Evolutionary conservation across 2,329 filamentous ascomycete genomes (phyloP).

Genomic region (Pseudogymnoascus sp.): DNA sequence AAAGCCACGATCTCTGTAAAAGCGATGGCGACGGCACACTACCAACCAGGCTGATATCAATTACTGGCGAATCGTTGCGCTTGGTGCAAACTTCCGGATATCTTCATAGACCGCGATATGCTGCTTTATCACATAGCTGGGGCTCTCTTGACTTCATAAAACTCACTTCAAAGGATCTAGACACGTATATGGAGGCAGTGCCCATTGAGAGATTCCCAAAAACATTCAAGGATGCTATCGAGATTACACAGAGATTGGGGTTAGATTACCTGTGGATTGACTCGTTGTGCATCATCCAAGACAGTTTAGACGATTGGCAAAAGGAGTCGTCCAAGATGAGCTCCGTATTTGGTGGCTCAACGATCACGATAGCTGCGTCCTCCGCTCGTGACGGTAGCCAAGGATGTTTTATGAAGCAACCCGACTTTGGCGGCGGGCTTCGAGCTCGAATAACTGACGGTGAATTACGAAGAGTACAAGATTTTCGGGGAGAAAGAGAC

Average conservation of each 20-base stretch:
- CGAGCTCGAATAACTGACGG: slow-evolving; percentile 13
- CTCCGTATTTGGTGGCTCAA: slow-evolving; percentile 13
- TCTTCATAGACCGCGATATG: slow-evolving; percentile 7
- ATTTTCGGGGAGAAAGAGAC: neutral
- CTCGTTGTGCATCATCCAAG: slow-evolving; percentile 24
- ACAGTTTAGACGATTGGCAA: slow-evolving; percentile 20
- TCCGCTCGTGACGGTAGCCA: slow-evolving; percentile 11
- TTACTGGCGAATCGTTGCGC: slow-evolving; percentile 11
- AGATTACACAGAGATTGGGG: slow-evolving; percentile 15
- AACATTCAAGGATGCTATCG: slow-evolving; percentile 25
- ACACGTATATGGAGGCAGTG: slow-evolving; percentile 11
- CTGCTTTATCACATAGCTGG: slow-evolving; percentile 18
- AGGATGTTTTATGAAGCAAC: slow-evolving; percentile 14
- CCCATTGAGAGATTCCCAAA: slow-evolving; percentile 16
- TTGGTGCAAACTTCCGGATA: slow-evolving; percentile 12
- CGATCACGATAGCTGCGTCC: slow-evolving; percentile 17
- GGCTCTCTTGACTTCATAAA: slow-evolving; percentile 9
- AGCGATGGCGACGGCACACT: neutral
- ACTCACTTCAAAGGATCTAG: neutral
- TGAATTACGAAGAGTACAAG: slow-evolving; percentile 12
- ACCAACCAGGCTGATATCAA: slow-evolving; percentile 14
- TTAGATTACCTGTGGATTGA: slow-evolving; percentile 26
- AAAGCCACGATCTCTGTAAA: slow-evolving; percentile 8
- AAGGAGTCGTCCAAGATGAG: slow-evolving; percentile 16
- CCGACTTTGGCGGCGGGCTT: slow-evolving; percentile 12